Percentiles rank a stretch among this genome's conserved stretches.
Conservation (phyloP, 1,139 yeast species). For the Suhomyces wounanorum region DNA sequence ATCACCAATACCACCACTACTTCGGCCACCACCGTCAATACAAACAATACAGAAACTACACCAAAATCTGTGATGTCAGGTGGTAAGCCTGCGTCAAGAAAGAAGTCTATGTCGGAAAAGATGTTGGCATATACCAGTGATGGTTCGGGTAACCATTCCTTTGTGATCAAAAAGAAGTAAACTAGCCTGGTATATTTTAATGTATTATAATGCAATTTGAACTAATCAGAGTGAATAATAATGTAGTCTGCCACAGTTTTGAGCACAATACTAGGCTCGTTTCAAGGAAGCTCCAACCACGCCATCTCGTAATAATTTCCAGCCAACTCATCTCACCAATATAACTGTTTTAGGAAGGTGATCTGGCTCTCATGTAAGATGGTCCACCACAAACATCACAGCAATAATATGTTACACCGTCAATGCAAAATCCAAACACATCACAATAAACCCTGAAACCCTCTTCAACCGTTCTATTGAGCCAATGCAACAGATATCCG, state of each 20-base stretch:
- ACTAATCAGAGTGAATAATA: not conserved
- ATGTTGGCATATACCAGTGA: slow-evolving; percentile 48
- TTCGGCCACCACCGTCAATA: slow-evolving; percentile 1
- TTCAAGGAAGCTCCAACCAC: no score
- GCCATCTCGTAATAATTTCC: no score
- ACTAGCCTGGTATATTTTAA: slow-evolving; percentile 2
- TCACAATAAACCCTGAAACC: no score
- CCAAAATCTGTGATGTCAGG: slow-evolving; percentile 28
- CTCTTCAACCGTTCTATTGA: no score
- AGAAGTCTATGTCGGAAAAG: slow-evolving; percentile 31
- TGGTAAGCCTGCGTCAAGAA: slow-evolving; percentile 30
- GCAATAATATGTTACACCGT: no score
- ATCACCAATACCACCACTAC: slow-evolving; percentile 7
- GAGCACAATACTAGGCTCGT: no score
- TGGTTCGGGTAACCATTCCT: slow-evolving; percentile 45
- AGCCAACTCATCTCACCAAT: not conserved
- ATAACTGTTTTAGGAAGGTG: not conserved
- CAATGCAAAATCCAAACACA: no score
- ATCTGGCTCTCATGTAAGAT: not conserved
- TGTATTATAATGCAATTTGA: slow-evolving; percentile 2
- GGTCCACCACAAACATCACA: no score
- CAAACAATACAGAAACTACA: slow-evolving; percentile 16
- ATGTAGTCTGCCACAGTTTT: not conserved
- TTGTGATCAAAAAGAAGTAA: slow-evolving; percentile 41
- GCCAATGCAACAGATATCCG: no score